Evolutionary conservation across 768 basidiomycete genomes (phyloP).

Genomic region (Mycena polygramma): DNA sequence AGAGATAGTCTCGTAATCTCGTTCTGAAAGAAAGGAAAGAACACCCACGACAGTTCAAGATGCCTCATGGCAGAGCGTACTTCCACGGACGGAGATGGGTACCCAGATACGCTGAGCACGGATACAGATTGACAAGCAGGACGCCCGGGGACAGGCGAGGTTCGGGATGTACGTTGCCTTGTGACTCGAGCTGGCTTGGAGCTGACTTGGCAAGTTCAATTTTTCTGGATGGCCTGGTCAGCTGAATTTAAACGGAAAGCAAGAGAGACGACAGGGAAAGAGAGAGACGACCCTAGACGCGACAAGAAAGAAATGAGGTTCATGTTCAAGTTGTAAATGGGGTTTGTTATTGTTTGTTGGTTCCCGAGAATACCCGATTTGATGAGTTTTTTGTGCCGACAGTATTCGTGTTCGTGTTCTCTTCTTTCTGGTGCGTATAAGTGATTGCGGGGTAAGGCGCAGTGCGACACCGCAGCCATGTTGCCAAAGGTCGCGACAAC

Average conservation of each 20-base stretch:
- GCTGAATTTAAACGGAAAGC: no score
- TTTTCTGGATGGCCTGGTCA: no score
- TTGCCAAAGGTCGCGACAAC: slow-evolving; percentile 88
- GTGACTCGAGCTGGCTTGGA: neutral
- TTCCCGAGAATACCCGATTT: slow-evolving; percentile 2
- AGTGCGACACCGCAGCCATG: slow-evolving; percentile 57
- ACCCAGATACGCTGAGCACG: neutral
- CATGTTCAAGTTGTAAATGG: no score
- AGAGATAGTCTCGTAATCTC: no score
- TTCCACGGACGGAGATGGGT: no score
- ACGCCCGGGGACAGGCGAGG: slow-evolving; percentile 1
- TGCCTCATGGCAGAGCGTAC: no score
- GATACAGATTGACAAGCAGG: neutral
- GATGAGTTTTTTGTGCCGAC: slow-evolving; percentile 1
- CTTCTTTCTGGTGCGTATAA: slow-evolving; percentile 1
- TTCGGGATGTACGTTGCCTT: neutral
- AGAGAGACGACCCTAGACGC: neutral
- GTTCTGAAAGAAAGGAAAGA: no score
- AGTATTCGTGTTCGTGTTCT: slow-evolving; percentile 10
- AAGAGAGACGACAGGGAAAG: neutral
- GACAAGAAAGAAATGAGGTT: neutral
- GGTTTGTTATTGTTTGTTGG: neutral
- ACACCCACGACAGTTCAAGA: no score
- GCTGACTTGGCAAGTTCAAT: neutral
- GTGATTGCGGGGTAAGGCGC: neutral